A percentile compares a stretch with the other conserved stretches of the same genome.
These are phyloP conservation scores for Saccharomycopsis hybrid DNA, from an alignment of 1,139 yeast species.

Conservation along the genomic window DNA sequence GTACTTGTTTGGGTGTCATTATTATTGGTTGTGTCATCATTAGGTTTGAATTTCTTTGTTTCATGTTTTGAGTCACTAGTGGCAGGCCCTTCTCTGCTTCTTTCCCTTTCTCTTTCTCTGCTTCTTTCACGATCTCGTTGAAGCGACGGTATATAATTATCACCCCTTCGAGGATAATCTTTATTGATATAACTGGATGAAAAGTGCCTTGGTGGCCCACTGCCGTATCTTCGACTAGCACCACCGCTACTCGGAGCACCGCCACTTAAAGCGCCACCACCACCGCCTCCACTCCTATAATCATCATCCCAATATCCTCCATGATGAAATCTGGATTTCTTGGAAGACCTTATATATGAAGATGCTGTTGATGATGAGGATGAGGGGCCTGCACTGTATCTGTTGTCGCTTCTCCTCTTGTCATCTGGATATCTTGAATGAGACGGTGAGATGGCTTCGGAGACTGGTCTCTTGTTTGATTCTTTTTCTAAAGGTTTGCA, in stretches of 20 bases:
- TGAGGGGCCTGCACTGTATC: too few relatives aligned
- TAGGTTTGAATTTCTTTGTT: neutral
- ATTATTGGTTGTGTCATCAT: neutral
- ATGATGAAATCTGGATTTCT: too few relatives aligned
- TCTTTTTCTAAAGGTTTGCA: too few relatives aligned
- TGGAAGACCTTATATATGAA: too few relatives aligned
- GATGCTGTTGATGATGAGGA: too few relatives aligned
- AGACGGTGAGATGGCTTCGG: too few relatives aligned
- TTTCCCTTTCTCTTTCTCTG: neutral
- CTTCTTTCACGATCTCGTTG: neutral
- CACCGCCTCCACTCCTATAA: neutral
- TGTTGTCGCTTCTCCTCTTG: too few relatives aligned
- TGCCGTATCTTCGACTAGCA: slow-evolving; percentile 1
- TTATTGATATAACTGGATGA: slow-evolving; percentile 9
- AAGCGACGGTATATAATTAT: slow-evolving; percentile 3
- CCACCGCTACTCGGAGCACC: neutral
- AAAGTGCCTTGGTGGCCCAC: slow-evolving; percentile 7
- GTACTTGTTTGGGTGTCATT: neutral
- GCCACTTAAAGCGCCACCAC: too few relatives aligned
- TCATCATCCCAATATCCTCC: neutral
- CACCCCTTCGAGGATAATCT: slow-evolving; percentile 10
- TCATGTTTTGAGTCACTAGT: neutral
- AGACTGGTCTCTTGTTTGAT: too few relatives aligned
- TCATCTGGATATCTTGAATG: too few relatives aligned
- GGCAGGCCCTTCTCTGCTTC: neutral